Percentiles rank a stretch among this genome's conserved stretches.
Conservation (phyloP, 352 stramenopile species). For the Globisporangium mamillatum region DNA sequence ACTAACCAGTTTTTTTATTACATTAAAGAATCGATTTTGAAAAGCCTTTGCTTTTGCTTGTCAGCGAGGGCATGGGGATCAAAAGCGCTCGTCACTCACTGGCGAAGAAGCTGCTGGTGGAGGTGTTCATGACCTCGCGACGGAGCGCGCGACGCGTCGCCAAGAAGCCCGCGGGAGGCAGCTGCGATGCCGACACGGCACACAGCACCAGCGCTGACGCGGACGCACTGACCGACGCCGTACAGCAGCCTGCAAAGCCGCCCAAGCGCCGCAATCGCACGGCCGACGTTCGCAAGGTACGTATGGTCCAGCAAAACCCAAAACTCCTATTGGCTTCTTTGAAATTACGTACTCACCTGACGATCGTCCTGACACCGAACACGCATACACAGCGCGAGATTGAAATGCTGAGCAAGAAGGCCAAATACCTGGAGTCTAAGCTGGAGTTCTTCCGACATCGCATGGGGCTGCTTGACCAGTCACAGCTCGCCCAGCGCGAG, state of each 20-base stretch:
- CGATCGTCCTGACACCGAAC: neutral
- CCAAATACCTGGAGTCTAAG: neutral
- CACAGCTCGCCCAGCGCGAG: neutral
- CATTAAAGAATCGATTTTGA: neutral
- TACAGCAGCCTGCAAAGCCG: neutral
- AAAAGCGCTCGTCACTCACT: neutral
- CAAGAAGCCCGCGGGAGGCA: neutral
- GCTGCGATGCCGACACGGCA: neutral
- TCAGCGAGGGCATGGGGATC: neutral
- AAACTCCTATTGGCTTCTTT: neutral
- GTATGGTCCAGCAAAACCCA: neutral
- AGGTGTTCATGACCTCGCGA: neutral
- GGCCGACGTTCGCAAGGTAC: neutral
- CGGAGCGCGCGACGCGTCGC: too few species aligned
- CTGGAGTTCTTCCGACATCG: neutral
- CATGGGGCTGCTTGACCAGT: neutral
- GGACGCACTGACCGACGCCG: neutral
- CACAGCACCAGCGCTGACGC: neutral
- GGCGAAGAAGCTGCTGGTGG: neutral
- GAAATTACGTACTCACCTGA: neutral
- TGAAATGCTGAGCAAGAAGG: neutral
- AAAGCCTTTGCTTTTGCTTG: neutral
- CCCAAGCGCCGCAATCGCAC: neutral
- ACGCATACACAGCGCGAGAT: neutral
- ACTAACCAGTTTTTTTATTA: too few species aligned